Evolutionary conservation across 805 yeast genomes (phyloP), one percentile per base, ranked within the genome.

Genomic region (Teunomyces pallodes): DNA sequence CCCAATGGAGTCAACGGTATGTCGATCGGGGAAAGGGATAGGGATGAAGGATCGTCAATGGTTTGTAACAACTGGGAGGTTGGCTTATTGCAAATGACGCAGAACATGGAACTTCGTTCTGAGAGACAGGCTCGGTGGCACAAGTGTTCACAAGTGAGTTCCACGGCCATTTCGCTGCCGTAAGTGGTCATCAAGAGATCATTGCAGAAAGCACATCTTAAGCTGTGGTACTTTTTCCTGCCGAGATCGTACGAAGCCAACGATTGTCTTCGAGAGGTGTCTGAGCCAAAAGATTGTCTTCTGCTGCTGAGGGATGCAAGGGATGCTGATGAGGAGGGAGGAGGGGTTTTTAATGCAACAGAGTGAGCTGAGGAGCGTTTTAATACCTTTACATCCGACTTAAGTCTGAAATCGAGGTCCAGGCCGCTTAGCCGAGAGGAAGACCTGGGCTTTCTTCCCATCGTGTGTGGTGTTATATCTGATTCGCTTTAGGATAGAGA

Each of bases 81-180:
- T 7, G 39, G 39, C n/a, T 20, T 36, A 26, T 36, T 36, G 39
- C 39, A 36, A 13, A 36, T 20, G 28, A 17, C 39, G 8, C 39
- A 36, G 39, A 17, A 36, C 39, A 36, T 17, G 14, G 26, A 36
- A 9, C 10, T 36, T 12, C 26, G 5, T 17, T 36, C 28, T 36
- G 44, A 36, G 12, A 62, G 52, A 46, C 70, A 65, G 26, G 58
- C 60, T 35, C 56, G 51, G 44, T 65, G 70, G 38, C 65, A 59
- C n/a, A 46, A 45, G 46, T 65, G 66, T 33, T 52, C 47, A 42
- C 70, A 65, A 8, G 54, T 46, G 36, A 65, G 51, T 38, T 56
- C 59, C 8, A 58, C 28, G 5, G 51, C 29, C 3, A 39, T 16
- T 27, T 60, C 64, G 5, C 60, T 60, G 2, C 58, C 53, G 27